phyloP scores from a whole-genome alignment of 192 early-diverging fungal species.

The Coemansia sp. region DNA sequence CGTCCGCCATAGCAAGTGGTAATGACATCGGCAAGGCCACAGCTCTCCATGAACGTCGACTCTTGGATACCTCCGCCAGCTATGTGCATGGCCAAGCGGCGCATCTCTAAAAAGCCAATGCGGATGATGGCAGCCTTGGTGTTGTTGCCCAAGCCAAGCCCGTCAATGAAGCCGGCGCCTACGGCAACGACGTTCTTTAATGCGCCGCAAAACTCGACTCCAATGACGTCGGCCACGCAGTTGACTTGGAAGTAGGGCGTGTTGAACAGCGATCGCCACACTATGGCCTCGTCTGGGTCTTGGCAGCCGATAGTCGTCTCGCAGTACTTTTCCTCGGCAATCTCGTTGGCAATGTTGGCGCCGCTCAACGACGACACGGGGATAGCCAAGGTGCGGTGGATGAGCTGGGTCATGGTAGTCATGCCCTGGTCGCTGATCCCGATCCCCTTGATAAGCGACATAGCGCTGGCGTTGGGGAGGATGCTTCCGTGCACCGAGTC shows the following conservation, averaged over 20 bases:
- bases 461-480: constrained; percentile 69
- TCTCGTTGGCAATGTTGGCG: constrained; percentile 96
- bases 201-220: constrained; percentile 96
- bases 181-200: constrained; percentile 99
- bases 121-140: constrained; percentile 98
- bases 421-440: constrained; percentile 75
- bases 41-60: constrained; percentile 95
- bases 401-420: constrained; percentile 76
- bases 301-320: constrained; percentile 91
- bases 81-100: constrained; percentile 84
- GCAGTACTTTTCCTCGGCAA: constrained; percentile 91
- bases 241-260: constrained; percentile 87
- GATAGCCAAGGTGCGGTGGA: constrained; percentile 75
- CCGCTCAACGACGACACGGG: constrained; percentile 84
- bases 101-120: constrained; percentile 94
- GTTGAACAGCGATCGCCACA: constrained; percentile 81
- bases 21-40: constrained; percentile 95
- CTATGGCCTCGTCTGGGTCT: constrained; percentile 66
- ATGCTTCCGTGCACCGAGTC: constrained; percentile 62
- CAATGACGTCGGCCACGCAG: constrained; percentile 81
- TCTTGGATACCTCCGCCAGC: constrained; percentile 76
- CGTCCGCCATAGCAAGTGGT: constrained; percentile 97
- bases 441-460: constrained; percentile 94
- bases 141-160: constrained; percentile 90
- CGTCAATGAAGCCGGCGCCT: constrained; percentile 93